Base-by-base conservation (phyloP, 768 basidiomycete species). In the Russula virescens region DNA sequence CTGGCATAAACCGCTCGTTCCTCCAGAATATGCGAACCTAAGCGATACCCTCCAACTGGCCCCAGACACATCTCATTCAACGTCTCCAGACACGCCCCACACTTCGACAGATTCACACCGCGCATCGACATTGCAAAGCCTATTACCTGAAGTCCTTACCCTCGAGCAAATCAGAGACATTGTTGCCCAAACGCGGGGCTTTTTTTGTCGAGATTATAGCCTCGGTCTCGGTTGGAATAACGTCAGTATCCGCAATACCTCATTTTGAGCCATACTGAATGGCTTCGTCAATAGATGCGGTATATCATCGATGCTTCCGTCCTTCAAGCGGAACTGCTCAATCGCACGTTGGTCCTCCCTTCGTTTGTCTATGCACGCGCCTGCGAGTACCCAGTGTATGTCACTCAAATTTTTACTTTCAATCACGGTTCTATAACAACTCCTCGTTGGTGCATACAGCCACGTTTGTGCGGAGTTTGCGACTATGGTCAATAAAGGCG, bases 151-250 rank as follows among this genome's bases (percentile, higher is more conserved):
- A 25, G 57, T 71, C 46, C 65, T 72, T 57, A 71, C 70, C 50
- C 68, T 75, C 38, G 71, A 77, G 34, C 68, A 71, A 25, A 58
- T 80, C 18, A 69, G 65, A 45, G 70, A 68, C 26, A 68, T 78
- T 26, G 73, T 79, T 1, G 55, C 69, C n/a, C 65, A 70, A 19
- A 78, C 79, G 2, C 69, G 74, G 49, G 79, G 79, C 4, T 81
- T 72, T 58, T 80, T 77, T 64, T 73, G 73, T 23, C 74, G 80
- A 35, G 79, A 80, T 55, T 80, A 70, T 64, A 79, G 74, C 53
- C 69, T 79, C 59, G 74, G 73, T 3, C 68, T 81, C 6, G 80
- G 79, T 21, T 80, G 79, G 78, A 80, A 81, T 66, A 81, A 80
- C 49, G 78, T 80, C 35, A 61, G 78, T 68, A 11, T 14, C n/a